A percentile compares a stretch with the other conserved stretches of the same genome.
These are phyloP conservation scores for Apiospora marii DNA, from an alignment of 2,329 filamentous ascomycete species.

Conservation along the genomic window DNA sequence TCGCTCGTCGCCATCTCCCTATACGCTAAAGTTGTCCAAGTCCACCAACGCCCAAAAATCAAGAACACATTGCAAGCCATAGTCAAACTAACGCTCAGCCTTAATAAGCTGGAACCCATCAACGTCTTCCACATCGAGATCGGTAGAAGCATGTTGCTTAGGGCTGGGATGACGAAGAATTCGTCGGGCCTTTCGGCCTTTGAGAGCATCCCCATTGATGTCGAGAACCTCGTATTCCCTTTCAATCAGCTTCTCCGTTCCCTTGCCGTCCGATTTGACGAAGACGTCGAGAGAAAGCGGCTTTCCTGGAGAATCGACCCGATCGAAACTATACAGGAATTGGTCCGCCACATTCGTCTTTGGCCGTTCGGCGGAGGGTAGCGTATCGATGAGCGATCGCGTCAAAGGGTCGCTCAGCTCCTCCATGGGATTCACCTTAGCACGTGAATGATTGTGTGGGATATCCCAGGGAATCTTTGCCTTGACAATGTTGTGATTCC, in stretches of 20 bases:
- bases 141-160: conserved; percentile 25
- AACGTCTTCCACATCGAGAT: conserved; percentile 44
- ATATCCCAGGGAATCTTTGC: conserved; percentile 34
- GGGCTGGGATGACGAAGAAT: conserved; percentile 46
- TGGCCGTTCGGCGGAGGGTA: conserved; percentile 34
- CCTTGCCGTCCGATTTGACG: conserved; percentile 46
- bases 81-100: neutral
- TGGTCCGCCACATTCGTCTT: conserved; percentile 42
- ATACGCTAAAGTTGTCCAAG: neutral
- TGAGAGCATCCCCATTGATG: conserved; percentile 52
- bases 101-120: conserved; percentile 53
- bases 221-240: conserved; percentile 58
- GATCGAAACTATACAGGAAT: conserved; percentile 55
- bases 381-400: conserved; percentile 46
- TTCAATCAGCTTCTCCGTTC: conserved; percentile 55
- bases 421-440: conserved; percentile 43
- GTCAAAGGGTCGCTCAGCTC: conserved; percentile 48
- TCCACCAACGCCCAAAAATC: neutral
- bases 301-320: conserved; percentile 46
- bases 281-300: conserved; percentile 50
- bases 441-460: conserved; percentile 41
- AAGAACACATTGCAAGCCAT: neutral
- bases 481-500: conserved; percentile 49
- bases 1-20: neutral
- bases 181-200: conserved; percentile 52